Evolutionary conservation across 2,329 filamentous ascomycete species (phyloP), one percentile per base, ranked within the genome.

Genomic region (Aspergillus luchuensis): DNA sequence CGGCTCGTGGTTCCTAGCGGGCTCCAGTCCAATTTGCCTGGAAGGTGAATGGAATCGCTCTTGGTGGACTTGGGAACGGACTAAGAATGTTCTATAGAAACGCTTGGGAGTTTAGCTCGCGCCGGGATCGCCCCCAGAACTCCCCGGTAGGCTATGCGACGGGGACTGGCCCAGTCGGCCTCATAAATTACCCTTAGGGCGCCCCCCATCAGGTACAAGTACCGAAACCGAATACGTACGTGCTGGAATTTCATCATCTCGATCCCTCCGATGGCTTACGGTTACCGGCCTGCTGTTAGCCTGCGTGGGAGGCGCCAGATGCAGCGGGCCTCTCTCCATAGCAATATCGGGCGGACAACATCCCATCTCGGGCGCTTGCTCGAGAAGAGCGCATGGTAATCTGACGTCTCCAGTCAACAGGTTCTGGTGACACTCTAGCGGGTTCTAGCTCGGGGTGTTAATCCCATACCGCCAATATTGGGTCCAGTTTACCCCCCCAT

Each of bases 371-470:
- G 41, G 41, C 19, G 41, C 41, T 45, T 45, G 41, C 41, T 45
- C 19, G 43, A 49, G 28, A 55, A 39, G 47, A 57, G 64, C 54
- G 59, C 45, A 30, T 25, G 38, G 23, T 63, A 63, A 63, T 64
- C 54, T 67, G 65, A 70, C 60, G 67, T 67, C 67, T 63, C 70
- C 68, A 70, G 58, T 50, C 58, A 60, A 60, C 59, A 53, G 57
- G 61, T 73, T 72, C 71, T 64, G 69, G 64, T 59, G 63, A 62
- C 58, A 59, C 62, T 72, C 72, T 73, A 73, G 71, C 66, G 71
- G 62, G 63, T 71, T 74, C 72, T 74, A 73, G 71, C 66, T 64
- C 65, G 56, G 56, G 50, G 60, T 45, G 39, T 64, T 67, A 64
- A 64, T 60, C 28, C 60, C 63, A 63, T 62, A 58, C 58, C 62